Evolutionary conservation across 2,329 filamentous ascomycete species (phyloP).

Genomic region (Sporothrix luriei): DNA sequence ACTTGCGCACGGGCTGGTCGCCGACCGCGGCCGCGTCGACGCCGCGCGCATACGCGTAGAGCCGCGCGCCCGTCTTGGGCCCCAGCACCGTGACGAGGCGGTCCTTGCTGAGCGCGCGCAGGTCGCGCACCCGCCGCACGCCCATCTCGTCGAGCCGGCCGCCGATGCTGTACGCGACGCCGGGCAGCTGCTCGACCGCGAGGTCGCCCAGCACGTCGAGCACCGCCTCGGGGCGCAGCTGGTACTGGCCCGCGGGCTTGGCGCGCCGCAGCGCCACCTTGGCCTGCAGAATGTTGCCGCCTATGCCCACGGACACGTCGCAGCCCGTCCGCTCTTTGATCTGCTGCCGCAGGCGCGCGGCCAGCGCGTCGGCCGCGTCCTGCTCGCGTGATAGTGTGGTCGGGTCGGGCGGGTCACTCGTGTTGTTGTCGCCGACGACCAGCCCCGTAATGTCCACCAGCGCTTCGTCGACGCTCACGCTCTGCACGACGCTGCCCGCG

Average conservation of each 20-base stretch:
- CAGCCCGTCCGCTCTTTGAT: slow-evolving; percentile 79
- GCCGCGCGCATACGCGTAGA: slow-evolving; percentile 87
- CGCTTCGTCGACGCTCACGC: slow-evolving; percentile 95
- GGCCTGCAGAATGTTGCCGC: slow-evolving; percentile 84
- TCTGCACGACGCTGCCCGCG: slow-evolving; percentile 73
- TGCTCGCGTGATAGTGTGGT: slow-evolving; percentile 77
- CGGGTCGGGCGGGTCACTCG: slow-evolving; percentile 64
- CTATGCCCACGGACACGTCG: slow-evolving; percentile 89
- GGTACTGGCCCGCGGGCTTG: slow-evolving; percentile 91
- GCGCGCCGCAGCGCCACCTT: slow-evolving; percentile 89
- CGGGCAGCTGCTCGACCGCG: slow-evolving; percentile 79
- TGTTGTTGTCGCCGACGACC: slow-evolving; percentile 59
- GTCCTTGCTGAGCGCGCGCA: slow-evolving; percentile 76
- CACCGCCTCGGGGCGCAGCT: slow-evolving; percentile 76
- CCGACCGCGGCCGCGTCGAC: slow-evolving; percentile 86
- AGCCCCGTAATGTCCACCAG: slow-evolving; percentile 78
- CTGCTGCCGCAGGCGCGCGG: slow-evolving; percentile 64
- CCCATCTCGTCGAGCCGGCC: slow-evolving; percentile 86
- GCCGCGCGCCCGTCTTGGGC: slow-evolving; percentile 87
- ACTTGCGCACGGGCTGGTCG: slow-evolving; percentile 82
- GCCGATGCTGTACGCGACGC: slow-evolving; percentile 87
- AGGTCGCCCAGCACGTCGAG: slow-evolving; percentile 76
- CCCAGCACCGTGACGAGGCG: slow-evolving; percentile 73
- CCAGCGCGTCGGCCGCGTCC: slow-evolving; percentile 73
- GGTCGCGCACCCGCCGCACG: slow-evolving; percentile 78